Evolutionary conservation across 768 basidiomycete species (phyloP).

Genomic region (Ramaria rubella): DNA sequence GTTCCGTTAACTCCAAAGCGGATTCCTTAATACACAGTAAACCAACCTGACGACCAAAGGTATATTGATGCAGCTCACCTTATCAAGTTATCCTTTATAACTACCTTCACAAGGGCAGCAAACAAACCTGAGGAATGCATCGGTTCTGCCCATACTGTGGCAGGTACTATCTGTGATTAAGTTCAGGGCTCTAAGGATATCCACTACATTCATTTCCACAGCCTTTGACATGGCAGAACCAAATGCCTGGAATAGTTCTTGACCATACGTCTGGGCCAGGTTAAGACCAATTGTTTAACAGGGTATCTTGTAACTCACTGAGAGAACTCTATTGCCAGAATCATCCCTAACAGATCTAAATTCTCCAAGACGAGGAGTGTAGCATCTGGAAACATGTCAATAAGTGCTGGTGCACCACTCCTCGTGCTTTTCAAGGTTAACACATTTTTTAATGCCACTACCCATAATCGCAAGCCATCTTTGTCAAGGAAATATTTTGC

Average conservation of each 20-base stretch:
- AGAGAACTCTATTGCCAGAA: slow-evolving; percentile 52
- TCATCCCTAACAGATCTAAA: slow-evolving; percentile 66
- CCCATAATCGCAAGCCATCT: slow-evolving; percentile 75
- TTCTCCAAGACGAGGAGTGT: slow-evolving; percentile 57
- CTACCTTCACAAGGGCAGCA: slow-evolving; percentile 46
- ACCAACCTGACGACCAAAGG: slow-evolving; percentile 25
- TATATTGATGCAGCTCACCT: slow-evolving; percentile 37
- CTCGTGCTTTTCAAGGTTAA: slow-evolving; percentile 39
- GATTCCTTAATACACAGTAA: slow-evolving; percentile 30
- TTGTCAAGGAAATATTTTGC: slow-evolving; percentile 64
- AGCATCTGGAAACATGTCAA: slow-evolving; percentile 60
- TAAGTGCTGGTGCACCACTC: slow-evolving; percentile 44
- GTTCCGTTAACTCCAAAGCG: slow-evolving; percentile 45
- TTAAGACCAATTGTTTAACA: background rate
- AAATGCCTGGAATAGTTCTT: slow-evolving; percentile 54
- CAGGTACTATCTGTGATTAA: slow-evolving; percentile 61
- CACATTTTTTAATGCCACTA: slow-evolving; percentile 60
- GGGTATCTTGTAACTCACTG: slow-evolving; percentile 40
- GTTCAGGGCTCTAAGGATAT: slow-evolving; percentile 53
- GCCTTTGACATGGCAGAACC: slow-evolving; percentile 42
- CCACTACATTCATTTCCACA: slow-evolving; percentile 53
- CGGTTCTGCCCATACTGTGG: slow-evolving; percentile 62
- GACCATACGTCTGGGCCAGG: slow-evolving; percentile 42
- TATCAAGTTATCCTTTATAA: slow-evolving; percentile 62
- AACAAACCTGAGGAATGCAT: slow-evolving; percentile 75